Conservation (phyloP, 2,329 filamentous ascomycete genomes). For the Anisogramma anomala region DNA sequence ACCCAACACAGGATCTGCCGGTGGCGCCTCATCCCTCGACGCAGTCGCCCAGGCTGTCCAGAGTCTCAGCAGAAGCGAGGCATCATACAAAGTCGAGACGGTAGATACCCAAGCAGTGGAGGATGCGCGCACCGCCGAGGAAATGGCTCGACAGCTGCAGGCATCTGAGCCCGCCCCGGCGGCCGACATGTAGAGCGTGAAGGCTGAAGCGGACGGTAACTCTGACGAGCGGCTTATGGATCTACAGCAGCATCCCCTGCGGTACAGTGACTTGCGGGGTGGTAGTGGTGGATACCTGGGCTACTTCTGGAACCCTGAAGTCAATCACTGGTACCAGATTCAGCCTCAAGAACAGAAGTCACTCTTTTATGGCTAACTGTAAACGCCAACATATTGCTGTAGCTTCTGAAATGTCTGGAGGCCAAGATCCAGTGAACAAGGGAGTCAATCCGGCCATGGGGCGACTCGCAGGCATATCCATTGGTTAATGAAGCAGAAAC, state of each 20-base stretch:
- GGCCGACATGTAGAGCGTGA: constrained; percentile 23
- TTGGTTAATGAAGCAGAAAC: too few relatives aligned
- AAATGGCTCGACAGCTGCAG: constrained; percentile 43
- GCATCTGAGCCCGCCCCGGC: constrained; percentile 23
- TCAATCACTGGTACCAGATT: neutral
- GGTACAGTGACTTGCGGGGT: neutral
- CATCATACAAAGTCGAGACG: constrained; percentile 13
- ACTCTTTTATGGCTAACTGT: too few relatives aligned
- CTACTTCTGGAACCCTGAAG: neutral
- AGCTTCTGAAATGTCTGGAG: too few relatives aligned
- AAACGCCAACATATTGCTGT: too few relatives aligned
- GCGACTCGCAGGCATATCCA: too few relatives aligned
- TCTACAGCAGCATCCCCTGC: neutral
- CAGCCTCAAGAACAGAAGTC: neutral
- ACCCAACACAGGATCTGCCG: constrained; percentile 17
- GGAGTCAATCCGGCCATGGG: too few relatives aligned
- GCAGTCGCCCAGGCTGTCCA: constrained; percentile 38
- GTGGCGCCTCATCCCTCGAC: constrained; percentile 31
- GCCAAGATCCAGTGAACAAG: too few relatives aligned
- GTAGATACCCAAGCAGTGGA: constrained; percentile 25
- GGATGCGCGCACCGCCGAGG: constrained; percentile 37
- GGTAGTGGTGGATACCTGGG: too few relatives aligned
- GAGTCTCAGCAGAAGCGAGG: constrained; percentile 11
- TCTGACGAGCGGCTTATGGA: neutral
- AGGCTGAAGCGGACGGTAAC: neutral